A percentile compares a stretch with the other conserved stretches of the same genome.
Conservation (phyloP, 73 alveolate genomes). For the Paramecium pentaurelia region DNA sequence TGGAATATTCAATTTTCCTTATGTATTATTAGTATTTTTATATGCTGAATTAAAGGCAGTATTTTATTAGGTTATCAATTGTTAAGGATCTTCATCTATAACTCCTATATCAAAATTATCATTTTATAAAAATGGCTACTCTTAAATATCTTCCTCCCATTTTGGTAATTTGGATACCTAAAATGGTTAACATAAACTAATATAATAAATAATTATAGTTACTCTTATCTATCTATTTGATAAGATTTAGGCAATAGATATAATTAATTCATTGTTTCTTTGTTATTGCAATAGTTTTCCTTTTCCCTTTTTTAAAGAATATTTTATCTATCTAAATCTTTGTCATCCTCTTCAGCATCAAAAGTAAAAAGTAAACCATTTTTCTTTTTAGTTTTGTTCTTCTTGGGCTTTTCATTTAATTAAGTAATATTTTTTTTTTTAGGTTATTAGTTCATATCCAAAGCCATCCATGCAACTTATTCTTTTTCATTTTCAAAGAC, state of each 20-base stretch:
- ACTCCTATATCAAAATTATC: neutral
- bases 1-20: neutral
- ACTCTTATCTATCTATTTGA: neutral
- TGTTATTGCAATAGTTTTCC: neutral
- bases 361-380: neutral
- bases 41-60: neutral
- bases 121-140: neutral
- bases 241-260: neutral
- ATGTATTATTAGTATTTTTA: neutral
- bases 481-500: neutral
- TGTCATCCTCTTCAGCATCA: neutral
- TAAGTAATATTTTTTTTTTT: neutral
- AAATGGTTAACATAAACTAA: conserved; percentile 7
- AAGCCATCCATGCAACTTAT: conserved; percentile 8
- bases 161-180: neutral
- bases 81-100: neutral
- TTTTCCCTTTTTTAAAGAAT: neutral
- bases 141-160: neutral
- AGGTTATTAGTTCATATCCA: neutral
- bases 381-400: neutral
- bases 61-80: neutral
- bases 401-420: neutral
- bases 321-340: neutral
- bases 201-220: neutral
- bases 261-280: neutral